Evolutionary conservation across 208 protist genomes (phyloP).

Genomic region (Acanthamoeba castellanii): DNA sequence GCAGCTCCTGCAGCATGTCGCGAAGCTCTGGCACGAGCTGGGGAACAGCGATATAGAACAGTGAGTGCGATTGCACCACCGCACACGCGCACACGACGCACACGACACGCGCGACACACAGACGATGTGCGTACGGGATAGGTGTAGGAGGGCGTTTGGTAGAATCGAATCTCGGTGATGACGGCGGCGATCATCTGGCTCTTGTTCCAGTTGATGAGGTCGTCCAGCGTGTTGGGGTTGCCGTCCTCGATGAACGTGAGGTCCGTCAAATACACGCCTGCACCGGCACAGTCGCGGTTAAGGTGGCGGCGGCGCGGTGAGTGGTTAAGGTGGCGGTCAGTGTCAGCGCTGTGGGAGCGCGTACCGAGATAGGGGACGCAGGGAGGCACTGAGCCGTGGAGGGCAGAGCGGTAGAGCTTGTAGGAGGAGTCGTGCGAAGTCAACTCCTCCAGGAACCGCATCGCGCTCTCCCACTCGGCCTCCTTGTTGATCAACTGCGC

Average conservation of each 20-base stretch:
- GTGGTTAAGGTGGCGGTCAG: not conserved
- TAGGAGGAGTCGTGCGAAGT: constrained; percentile 27
- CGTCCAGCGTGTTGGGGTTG: constrained; percentile 60
- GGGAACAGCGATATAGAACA: not conserved
- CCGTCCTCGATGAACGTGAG: constrained; percentile 74
- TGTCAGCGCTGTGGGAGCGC: not conserved
- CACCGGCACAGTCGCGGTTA: not conserved
- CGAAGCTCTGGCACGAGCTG: not conserved
- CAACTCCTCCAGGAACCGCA: constrained; percentile 25
- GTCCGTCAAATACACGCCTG: constrained; percentile 70
- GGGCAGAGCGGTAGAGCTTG: constrained; percentile 33
- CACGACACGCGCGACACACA: not conserved
- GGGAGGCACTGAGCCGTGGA: constrained; percentile 20
- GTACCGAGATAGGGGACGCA: constrained; percentile 57
- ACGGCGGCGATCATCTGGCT: constrained; percentile 69
- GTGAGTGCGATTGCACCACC: no score
- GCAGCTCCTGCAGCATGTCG: not conserved
- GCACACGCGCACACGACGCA: not conserved
- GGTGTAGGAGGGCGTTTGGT: constrained; percentile 34
- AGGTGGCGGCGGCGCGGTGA: not conserved
- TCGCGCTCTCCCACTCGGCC: not conserved
- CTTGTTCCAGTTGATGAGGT: constrained; percentile 73
- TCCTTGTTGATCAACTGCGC: constrained; percentile 28
- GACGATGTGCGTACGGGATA: not conserved
- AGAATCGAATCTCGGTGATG: constrained; percentile 62